Percentiles rank a stretch among this genome's conserved stretches.
Evolutionary conservation across 768 basidiomycete species (phyloP).

Genomic region (Termitomyces eurrhizus): DNA sequence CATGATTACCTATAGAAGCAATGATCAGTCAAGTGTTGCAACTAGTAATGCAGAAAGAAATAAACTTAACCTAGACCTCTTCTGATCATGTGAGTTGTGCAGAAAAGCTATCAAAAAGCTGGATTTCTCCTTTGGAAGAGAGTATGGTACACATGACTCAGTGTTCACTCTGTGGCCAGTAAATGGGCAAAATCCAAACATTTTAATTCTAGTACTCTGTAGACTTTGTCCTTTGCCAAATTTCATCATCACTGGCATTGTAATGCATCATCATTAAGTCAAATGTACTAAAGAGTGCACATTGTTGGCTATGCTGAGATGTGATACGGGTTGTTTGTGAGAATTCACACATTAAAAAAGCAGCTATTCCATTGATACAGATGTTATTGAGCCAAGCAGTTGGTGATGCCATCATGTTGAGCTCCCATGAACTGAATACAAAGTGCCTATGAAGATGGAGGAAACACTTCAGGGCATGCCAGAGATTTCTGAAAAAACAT

Average conservation of each 20-base stretch:
- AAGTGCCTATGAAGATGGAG: not conserved
- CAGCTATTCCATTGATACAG: conserved; percentile 3
- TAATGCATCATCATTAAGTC: conserved; percentile 11
- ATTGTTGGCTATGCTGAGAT: not conserved
- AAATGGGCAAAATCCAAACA: conserved; percentile 36
- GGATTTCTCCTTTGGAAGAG: conserved; percentile 11
- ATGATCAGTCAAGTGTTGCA: not conserved
- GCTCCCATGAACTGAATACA: not conserved
- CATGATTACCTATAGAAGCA: not conserved
- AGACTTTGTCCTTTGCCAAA: conserved; percentile 19
- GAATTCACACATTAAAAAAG: conserved; percentile 12
- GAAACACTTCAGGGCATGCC: not conserved
- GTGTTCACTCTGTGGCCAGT: conserved; percentile 21
- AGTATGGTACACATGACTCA: conserved; percentile 29
- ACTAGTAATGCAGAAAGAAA: not conserved
- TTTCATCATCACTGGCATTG: conserved; percentile 10
- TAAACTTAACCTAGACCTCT: not conserved
- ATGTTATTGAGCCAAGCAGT: conserved; percentile 18
- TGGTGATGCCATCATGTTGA: not conserved
- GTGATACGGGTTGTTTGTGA: not conserved
- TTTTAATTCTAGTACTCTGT: conserved; percentile 26
- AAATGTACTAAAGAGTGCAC: not conserved
- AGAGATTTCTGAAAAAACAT: no score
- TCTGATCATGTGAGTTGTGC: conserved; percentile 1
- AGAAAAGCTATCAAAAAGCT: conserved; percentile 30